Evolutionary conservation across 345 rosid genomes (phyloP).

Genomic region (Fremontodendron californicum): DNA sequence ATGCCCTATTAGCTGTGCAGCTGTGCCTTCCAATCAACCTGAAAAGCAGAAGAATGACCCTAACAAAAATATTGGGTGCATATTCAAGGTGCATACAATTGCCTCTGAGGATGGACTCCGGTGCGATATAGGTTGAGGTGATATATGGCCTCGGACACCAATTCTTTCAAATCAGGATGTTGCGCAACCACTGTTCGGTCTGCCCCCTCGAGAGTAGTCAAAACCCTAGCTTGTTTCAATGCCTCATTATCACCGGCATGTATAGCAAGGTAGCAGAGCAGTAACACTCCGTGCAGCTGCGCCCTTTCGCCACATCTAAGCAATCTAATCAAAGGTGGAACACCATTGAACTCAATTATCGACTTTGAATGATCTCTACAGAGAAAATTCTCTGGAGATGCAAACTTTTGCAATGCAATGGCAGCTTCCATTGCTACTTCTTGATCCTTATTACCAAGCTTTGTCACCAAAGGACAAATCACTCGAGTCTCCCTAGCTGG

Average conservation of each 20-base stretch:
- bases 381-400: slow-evolving; percentile 55
- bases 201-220: slow-evolving; percentile 71
- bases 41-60: not conserved
- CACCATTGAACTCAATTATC: slow-evolving; percentile 50
- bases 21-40: not conserved
- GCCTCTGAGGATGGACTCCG: slow-evolving; percentile 51
- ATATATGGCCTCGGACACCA: slow-evolving; percentile 51
- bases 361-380: slow-evolving; percentile 56
- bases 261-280: slow-evolving; percentile 70
- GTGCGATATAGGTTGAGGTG: slow-evolving; percentile 61
- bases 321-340: slow-evolving; percentile 54
- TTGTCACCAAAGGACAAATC: slow-evolving; percentile 53
- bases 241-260: slow-evolving; percentile 54
- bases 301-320: slow-evolving; percentile 57
- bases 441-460: slow-evolving; percentile 42
- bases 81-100: slow-evolving; percentile 23
- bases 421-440: slow-evolving; percentile 76
- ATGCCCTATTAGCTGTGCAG: not conserved
- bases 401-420: slow-evolving; percentile 62
- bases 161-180: slow-evolving; percentile 59
- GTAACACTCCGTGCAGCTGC: slow-evolving; percentile 51
- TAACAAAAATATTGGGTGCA: not conserved
- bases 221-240: slow-evolving; percentile 63
- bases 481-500: slow-evolving; percentile 81
- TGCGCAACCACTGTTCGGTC: slow-evolving; percentile 49